Evolutionary conservation across 2,329 filamentous ascomycete species (phyloP).

Genomic region (Trichophyton equinum): DNA sequence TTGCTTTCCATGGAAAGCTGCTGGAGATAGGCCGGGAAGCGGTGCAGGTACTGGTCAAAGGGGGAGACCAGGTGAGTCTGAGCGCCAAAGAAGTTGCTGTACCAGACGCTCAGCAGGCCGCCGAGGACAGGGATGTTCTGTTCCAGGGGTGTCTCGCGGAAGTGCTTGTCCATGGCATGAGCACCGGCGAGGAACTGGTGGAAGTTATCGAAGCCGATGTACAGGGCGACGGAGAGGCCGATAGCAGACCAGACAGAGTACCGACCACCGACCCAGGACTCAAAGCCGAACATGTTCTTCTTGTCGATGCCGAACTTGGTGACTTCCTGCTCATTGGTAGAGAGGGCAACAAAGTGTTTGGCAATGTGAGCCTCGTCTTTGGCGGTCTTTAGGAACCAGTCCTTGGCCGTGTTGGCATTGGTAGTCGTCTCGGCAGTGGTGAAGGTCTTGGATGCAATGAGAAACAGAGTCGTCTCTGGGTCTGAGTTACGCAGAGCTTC

Average conservation of each 20-base stretch:
- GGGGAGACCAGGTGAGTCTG: slow-evolving; percentile 96
- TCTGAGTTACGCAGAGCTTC: slow-evolving; percentile 81
- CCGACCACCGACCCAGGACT: slow-evolving; percentile 94
- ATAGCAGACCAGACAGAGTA: slow-evolving; percentile 99
- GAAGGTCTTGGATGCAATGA: slow-evolving; percentile 98
- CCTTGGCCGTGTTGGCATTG: slow-evolving; percentile 94
- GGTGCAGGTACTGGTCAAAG: slow-evolving; percentile 98
- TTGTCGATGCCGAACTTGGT: slow-evolving; percentile 97
- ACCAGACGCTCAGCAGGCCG: slow-evolving; percentile 93
- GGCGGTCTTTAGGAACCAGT: slow-evolving; percentile 81
- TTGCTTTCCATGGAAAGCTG: slow-evolving; percentile 99
- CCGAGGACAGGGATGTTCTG: slow-evolving; percentile 90
- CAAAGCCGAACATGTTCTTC: slow-evolving; percentile 99
- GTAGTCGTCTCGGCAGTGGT: slow-evolving; percentile 95
- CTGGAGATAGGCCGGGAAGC: slow-evolving; percentile 97
- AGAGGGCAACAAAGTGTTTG: slow-evolving; percentile 97
- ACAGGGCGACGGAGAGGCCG: slow-evolving; percentile 82
- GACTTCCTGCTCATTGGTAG: slow-evolving; percentile 88
- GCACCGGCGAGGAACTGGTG: slow-evolving; percentile 88
- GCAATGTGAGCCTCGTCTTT: slow-evolving; percentile 66
- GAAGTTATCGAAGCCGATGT: slow-evolving; percentile 97
- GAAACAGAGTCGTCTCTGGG: slow-evolving; percentile 96
- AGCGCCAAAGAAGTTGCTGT: slow-evolving; percentile 96
- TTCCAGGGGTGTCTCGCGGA: slow-evolving; percentile 76
- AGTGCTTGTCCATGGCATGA: slow-evolving; percentile 98